Evolutionary conservation across 2,329 filamentous ascomycete genomes (phyloP), one percentile per base, ranked within the genome.

Genomic region (Penicillium sp.): DNA sequence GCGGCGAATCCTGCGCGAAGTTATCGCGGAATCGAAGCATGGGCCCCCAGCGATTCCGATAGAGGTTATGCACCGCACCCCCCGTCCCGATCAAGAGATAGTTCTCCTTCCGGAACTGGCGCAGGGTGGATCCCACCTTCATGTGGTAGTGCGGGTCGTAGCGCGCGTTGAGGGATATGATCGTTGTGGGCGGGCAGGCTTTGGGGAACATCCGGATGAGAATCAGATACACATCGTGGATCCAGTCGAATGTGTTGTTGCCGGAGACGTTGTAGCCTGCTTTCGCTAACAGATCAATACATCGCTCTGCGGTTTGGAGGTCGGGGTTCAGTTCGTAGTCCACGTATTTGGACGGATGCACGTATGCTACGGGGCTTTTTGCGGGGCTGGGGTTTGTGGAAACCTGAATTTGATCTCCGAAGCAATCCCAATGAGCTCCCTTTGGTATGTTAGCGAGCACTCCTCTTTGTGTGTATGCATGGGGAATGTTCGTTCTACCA

Each of bases 171-270:
- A 78, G 75, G 32, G 72, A 76, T 48, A 81, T 67, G 46, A 86
- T 73, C 2, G 81, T 84, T 0, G 83, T 86, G 0, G 84, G 84
- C 1, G 84, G 84, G 58, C 81, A 85, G n/a, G 71, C 73, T 1
- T 61, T 55, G 0, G 83, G 84, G 55, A 87, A 87, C 83, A 88
- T 87, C 46, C 82, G 75, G 62, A 87, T 84, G 7, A 87, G 71
- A 49, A 87, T 79, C 3, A 87, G 75, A 61, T 82, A 87, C 0
- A 81, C 85, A 66, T 88, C 84, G 71, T 88, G 83, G 62, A 87
- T 87, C 84, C 83, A 87, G 61, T 87, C 80, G 55, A 87, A 87
- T 0, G 62, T 72, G 0, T 73, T 58, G 60, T 86, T 82, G 1
- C 65, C 69, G 3, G 66, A 62, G 1, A 76, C 80, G 29, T 80